A percentile compares a stretch with the other conserved stretches of the same genome.
Conservation (phyloP, 129 eudicot species). For the Centaurea solstitialis region DNA sequence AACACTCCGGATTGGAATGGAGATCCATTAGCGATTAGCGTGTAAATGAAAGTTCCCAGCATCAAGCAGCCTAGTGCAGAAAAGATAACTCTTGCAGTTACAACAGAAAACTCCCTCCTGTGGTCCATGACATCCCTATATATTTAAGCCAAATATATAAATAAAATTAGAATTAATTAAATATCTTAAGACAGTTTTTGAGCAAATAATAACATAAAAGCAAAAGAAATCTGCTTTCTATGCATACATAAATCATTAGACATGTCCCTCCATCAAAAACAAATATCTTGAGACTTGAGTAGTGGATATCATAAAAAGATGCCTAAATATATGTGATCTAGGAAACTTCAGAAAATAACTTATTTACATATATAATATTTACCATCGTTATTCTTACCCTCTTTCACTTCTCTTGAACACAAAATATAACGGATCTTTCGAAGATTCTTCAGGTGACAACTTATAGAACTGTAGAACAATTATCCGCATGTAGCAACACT, state of each 20-base stretch:
- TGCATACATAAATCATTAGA: no score
- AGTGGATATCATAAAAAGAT: no score
- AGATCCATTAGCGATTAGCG: conserved; percentile 48
- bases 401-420: conserved; percentile 38
- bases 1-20: conserved; percentile 43
- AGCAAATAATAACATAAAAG: no score
- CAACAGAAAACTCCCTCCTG: conserved; percentile 36
- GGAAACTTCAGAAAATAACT: no score
- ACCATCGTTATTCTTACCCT: conserved; percentile 37
- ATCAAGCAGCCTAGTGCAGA: conserved; percentile 57
- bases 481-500: conserved; percentile 65
- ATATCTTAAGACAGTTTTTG: no score
- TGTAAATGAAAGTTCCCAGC: conserved; percentile 52
- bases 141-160: not conserved
- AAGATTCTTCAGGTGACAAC: conserved; percentile 68
- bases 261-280: no score
- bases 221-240: no score
- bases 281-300: no score
- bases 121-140: conserved; percentile 40
- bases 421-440: conserved; percentile 59
- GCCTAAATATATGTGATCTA: no score
- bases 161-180: not conserved
- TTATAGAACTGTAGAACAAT: conserved; percentile 53
- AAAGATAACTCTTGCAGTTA: conserved; percentile 48
- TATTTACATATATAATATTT: no score